These are phyloP conservation scores for Colletotrichum australisinense DNA, from an alignment of 2,329 filamentous ascomycete species.

Conservation along the genomic window DNA sequence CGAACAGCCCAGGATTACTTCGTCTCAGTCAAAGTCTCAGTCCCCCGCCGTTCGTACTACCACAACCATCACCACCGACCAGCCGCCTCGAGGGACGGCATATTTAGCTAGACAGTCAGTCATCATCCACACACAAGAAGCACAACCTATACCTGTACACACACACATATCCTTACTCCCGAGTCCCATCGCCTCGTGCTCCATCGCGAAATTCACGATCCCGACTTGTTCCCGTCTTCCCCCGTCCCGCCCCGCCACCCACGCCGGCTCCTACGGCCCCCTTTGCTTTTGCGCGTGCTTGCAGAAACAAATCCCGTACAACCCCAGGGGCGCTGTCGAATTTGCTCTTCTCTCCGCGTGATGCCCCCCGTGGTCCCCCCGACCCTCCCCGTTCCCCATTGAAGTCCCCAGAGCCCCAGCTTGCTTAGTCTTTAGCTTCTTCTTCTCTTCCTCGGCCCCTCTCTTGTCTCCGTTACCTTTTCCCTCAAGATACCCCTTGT, in stretches of 20 bases:
- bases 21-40: not conserved
- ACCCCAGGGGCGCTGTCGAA: not conserved
- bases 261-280: not conserved
- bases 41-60: not conserved
- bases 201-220: constrained; percentile 11
- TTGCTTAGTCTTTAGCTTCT: not conserved
- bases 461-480: not conserved
- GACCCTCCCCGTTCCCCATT: not conserved
- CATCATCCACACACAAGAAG: not conserved
- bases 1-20: constrained; percentile 1
- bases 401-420: not conserved
- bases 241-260: constrained; percentile 11
- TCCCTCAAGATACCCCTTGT: not conserved
- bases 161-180: not conserved
- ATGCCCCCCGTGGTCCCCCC: constrained; percentile 14
- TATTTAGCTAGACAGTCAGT: constrained; percentile 31
- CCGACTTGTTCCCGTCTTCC: constrained; percentile 10
- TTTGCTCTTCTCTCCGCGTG: constrained; percentile 14
- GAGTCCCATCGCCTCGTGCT: not conserved
- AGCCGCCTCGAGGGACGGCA: constrained; percentile 3
- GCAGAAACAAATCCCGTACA: not conserved
- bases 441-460: not conserved
- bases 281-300: not conserved
- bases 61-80: not conserved
- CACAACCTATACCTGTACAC: not conserved